These are phyloP conservation scores for Flaveria bidentis DNA, from an alignment of 129 eudicot genomes.

Conservation along the genomic window DNA sequence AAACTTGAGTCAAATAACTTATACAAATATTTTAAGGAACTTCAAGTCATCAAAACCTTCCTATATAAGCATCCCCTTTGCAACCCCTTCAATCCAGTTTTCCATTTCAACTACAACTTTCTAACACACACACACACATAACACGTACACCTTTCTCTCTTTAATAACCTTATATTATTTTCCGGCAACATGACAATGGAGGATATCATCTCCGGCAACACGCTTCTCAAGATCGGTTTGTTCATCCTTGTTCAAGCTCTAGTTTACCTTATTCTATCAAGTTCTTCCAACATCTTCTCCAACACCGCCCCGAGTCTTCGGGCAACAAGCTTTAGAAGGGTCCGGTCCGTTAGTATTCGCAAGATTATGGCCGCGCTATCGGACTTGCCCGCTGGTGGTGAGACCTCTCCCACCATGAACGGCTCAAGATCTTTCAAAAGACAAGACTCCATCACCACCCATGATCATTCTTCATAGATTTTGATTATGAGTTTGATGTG, in stretches of 20 bases:
- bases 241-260: conserved; percentile 62
- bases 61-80: conserved; percentile 28
- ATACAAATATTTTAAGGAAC: conserved; percentile 4
- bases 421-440: conserved; percentile 34
- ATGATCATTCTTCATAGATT: conserved; percentile 28
- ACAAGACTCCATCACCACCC: conserved; percentile 31
- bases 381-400: conserved; percentile 55
- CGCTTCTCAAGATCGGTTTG: conserved; percentile 43
- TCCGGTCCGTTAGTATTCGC: conserved; percentile 58
- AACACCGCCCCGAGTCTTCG: conserved; percentile 47
- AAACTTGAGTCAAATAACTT: conserved; percentile 24
- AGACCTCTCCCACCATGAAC: conserved; percentile 42
- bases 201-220: conserved; percentile 34
- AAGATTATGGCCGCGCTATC: conserved; percentile 55
- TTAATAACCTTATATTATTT: not conserved
- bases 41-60: conserved; percentile 32
- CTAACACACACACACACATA: conserved; percentile 1
- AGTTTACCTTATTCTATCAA: conserved; percentile 57
- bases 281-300: conserved; percentile 64
- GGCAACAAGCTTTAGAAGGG: conserved; percentile 51
- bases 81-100: conserved; percentile 10
- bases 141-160: conserved; percentile 1
- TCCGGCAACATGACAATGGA: conserved; percentile 34
- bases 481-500: conserved; percentile 13
- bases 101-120: conserved; percentile 13